Evolutionary conservation across 2,329 filamentous ascomycete genomes (phyloP), one percentile per base, ranked within the genome.

Genomic region (Neospermospora avenae): DNA sequence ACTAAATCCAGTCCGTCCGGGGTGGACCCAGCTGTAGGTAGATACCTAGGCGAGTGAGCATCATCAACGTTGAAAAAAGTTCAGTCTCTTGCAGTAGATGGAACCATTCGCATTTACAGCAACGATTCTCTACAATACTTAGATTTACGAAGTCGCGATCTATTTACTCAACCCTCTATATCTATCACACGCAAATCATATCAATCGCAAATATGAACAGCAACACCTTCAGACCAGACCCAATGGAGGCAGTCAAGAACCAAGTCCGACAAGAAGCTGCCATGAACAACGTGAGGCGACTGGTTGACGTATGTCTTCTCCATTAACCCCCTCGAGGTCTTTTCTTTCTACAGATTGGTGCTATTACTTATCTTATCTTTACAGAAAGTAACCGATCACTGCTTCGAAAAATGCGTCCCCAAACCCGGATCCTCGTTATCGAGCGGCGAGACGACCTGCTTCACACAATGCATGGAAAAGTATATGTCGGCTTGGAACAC

Each of bases 401-500:
- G 90, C 79, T 93, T 91, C 78, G 84, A 90, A 49, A 86, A 85
- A 74, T 93, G 90, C 75, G 78, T 93, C 16, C 80, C 88, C 53
- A 86, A 87, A 71, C 87, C 90, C 57, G 86, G 88, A 60, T 74
- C 80, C 53, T 85, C 84, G 57, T 77, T 93, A 58, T 70, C 67
- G 53, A 83, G 81, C 75, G 76, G 81, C 75, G 90, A 93, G 74
- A 80, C 85, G 71, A 80, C 82, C 22, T 93, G 90, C 78, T 81
- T 90, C 71, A 89, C 83, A 20, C 80, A 82, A 62, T 93, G 90
- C 79, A 90, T 92, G 84, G 89, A 93, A 70, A 93, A 93, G 76
- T 93, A 93, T 80, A 90, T 93, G 80, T 77, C 81, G 34, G 83
- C 88, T 11, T 93, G 90, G 90, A 92, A 92, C 77, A 78, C 82